Evolutionary conservation across 2,329 filamentous ascomycete genomes (phyloP).

Genomic region (Fusarium agapanthi): DNA sequence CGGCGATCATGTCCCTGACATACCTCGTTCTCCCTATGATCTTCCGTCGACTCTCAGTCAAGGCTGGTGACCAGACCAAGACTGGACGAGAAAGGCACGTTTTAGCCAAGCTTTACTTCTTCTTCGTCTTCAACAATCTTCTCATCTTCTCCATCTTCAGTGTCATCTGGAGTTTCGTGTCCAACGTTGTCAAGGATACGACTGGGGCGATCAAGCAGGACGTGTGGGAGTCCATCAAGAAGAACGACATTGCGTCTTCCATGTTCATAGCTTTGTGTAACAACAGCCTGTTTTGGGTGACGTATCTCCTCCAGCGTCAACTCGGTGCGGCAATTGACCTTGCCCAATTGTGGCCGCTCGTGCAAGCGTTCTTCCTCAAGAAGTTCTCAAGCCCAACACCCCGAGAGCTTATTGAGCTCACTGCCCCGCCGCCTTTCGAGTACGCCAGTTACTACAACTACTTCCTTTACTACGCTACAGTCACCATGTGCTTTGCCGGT

Average conservation of each 20-base stretch:
- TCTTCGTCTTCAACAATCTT: conserved; percentile 98
- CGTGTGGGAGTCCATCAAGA: conserved; percentile 74
- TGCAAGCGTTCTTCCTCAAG: conserved; percentile 85
- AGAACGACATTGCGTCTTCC: conserved; percentile 68
- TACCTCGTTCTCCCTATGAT: conserved; percentile 90
- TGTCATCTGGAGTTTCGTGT: conserved; percentile 78
- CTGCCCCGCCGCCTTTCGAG: conserved; percentile 90
- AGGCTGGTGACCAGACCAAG: conserved; percentile 89
- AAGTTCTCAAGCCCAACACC: conserved; percentile 90
- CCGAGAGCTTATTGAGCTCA: conserved; percentile 89
- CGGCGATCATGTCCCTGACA: conserved; percentile 84
- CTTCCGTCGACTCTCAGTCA: conserved; percentile 86
- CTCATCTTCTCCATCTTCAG: conserved; percentile 94
- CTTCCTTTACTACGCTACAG: conserved; percentile 92
- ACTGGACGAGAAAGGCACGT: conserved; percentile 93
- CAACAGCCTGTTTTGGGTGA: conserved; percentile 92
- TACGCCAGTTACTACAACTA: conserved; percentile 99
- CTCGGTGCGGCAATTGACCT: conserved; percentile 93
- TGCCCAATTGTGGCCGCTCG: conserved; percentile 84
- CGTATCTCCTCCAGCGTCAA: conserved; percentile 91
- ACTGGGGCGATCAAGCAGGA: conserved; percentile 62
- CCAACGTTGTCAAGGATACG: conserved; percentile 66
- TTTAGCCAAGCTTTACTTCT: conserved; percentile 87
- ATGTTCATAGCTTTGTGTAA: conserved; percentile 80
- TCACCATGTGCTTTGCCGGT: conserved; percentile 83